These are phyloP conservation scores for Blastobotrys parvus DNA, from an alignment of 805 yeast species.

Conservation along the genomic window DNA sequence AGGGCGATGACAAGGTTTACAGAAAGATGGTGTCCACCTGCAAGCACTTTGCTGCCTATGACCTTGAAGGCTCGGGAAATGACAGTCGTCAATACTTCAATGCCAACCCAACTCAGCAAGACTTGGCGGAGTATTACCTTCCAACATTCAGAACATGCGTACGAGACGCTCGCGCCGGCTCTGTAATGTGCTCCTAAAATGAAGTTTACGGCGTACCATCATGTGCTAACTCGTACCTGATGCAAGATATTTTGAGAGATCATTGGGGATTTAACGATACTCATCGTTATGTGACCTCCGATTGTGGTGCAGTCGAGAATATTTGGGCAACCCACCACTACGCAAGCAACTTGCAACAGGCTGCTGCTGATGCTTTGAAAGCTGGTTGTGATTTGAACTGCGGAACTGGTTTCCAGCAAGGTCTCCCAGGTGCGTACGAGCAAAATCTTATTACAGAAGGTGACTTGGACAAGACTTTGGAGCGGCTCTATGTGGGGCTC, in stretches of 20 bases:
- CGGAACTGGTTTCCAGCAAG: slow-evolving; percentile 1
- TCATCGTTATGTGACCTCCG: slow-evolving; percentile 9
- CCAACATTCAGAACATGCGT: slow-evolving; percentile 8
- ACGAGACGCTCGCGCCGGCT: slow-evolving; percentile 7
- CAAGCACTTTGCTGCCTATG: slow-evolving; percentile 12
- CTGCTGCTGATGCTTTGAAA: slow-evolving; percentile 9
- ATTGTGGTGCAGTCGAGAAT: slow-evolving; percentile 10
- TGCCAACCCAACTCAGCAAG: slow-evolving; percentile 8
- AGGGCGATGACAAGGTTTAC: slow-evolving; percentile 7
- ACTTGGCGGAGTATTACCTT: slow-evolving; percentile 7
- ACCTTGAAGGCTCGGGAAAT: slow-evolving; percentile 8
- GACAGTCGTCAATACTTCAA: slow-evolving; percentile 5
- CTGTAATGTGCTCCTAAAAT: slow-evolving; percentile 11
- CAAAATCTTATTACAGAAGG: slow-evolving; percentile 4
- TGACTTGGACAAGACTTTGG: slow-evolving; percentile 5
- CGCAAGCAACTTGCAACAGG: slow-evolving; percentile 1
- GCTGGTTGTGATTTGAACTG: slow-evolving; percentile 11
- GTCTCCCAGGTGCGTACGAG: slow-evolving; percentile 5
- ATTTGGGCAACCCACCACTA: slow-evolving; percentile 8
- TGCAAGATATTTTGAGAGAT: slow-evolving; percentile 6
- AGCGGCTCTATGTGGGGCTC: slow-evolving; percentile 7
- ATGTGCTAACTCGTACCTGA: slow-evolving; percentile 9
- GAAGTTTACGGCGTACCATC: slow-evolving; percentile 12
- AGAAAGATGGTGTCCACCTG: slow-evolving; percentile 8
- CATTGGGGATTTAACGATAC: too few species aligned